These are phyloP conservation scores for Ogataea ganodermae DNA, from an alignment of 805 yeast species.

Conservation along the genomic window DNA sequence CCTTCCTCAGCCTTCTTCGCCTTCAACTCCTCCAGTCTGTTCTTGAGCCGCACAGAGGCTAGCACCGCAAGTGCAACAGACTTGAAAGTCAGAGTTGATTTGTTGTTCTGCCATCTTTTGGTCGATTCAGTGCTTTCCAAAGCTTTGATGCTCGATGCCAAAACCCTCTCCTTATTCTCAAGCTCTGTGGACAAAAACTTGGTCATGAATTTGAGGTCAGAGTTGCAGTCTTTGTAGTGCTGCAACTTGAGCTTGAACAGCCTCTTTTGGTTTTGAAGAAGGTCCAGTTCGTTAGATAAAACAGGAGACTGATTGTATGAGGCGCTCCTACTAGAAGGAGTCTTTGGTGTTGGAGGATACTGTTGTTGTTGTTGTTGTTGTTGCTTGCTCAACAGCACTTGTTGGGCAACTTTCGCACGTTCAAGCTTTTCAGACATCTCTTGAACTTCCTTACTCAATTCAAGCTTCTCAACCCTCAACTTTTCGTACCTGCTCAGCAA, in stretches of 20 bases:
- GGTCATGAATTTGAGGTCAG: slow-evolving; percentile 39
- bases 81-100: slow-evolving; percentile 25
- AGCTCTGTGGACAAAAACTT: slow-evolving; percentile 35
- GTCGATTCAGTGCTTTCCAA: slow-evolving; percentile 20
- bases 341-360: slow-evolving; percentile 29
- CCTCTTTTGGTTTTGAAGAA: slow-evolving; percentile 44
- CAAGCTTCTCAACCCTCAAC: slow-evolving; percentile 28
- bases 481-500: slow-evolving; percentile 29
- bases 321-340: slow-evolving; percentile 21
- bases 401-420: slow-evolving; percentile 22
- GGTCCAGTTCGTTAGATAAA: slow-evolving; percentile 15
- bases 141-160: slow-evolving; percentile 29
- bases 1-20: slow-evolving; percentile 18
- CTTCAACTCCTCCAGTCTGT: slow-evolving; percentile 32
- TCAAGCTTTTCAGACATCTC: slow-evolving; percentile 16
- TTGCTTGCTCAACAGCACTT: slow-evolving; percentile 16
- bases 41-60: slow-evolving; percentile 40
- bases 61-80: slow-evolving; percentile 38
- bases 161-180: slow-evolving; percentile 25
- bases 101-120: slow-evolving; percentile 11
- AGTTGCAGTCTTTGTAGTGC: slow-evolving; percentile 40
- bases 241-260: slow-evolving; percentile 49
- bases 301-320: not conserved
- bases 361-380: slow-evolving; percentile 10
- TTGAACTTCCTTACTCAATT: slow-evolving; percentile 36